These are phyloP conservation scores for Marasmius tenuissimus DNA, from an alignment of 1,284 basidiomycete species.

Conservation along the genomic window DNA sequence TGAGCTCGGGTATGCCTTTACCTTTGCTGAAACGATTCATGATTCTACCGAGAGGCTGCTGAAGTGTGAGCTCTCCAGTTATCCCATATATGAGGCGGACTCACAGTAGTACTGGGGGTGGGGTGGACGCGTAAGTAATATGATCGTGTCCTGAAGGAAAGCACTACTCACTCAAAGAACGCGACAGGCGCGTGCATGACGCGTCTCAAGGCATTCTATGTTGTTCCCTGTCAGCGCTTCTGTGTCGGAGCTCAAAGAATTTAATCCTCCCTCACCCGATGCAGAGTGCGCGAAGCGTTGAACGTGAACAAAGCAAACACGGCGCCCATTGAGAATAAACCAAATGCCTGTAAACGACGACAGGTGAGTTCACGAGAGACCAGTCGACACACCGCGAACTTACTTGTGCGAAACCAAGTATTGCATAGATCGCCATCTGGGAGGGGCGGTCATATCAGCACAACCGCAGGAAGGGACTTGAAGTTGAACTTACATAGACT, in stretches of 20 bases:
- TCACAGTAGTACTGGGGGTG: constrained; percentile 1
- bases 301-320: constrained; percentile 59
- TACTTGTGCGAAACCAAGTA: constrained; percentile 42
- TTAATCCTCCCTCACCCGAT: constrained; percentile 26
- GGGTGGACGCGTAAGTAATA: neutral
- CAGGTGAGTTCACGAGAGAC: neutral
- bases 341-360: constrained; percentile 34
- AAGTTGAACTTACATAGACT: constrained; percentile 52
- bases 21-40: constrained; percentile 83
- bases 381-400: neutral
- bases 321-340: constrained; percentile 54
- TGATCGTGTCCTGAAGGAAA: no score
- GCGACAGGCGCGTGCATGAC: constrained; percentile 80
- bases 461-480: neutral
- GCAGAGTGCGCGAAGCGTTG: constrained; percentile 49
- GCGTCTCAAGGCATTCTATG: constrained; percentile 54
- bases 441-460: constrained; percentile 1
- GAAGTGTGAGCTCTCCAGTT: neutral
- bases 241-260: neutral
- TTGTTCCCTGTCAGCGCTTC: constrained; percentile 27
- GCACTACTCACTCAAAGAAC: constrained; percentile 67
- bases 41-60: constrained; percentile 81
- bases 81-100: constrained; percentile 14
- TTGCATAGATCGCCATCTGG: constrained; percentile 70
- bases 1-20: constrained; percentile 10